phyloP scores from a whole-genome alignment of 257 asterid genomes.

The Apocynum venetum region DNA sequence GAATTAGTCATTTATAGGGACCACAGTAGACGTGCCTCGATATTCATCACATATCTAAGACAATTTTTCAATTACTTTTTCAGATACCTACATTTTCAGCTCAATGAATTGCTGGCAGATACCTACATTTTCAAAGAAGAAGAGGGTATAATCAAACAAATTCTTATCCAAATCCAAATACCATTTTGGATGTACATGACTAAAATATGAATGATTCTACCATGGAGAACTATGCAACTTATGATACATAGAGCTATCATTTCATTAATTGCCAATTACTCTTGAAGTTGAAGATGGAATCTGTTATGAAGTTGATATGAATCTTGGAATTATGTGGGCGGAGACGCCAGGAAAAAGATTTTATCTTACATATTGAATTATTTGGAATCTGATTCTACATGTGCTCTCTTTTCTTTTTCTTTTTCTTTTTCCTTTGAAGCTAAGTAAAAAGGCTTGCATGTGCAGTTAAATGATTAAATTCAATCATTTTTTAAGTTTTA shows the following conservation, averaged over 20 bases:
- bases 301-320: neutral
- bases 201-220: neutral
- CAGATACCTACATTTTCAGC: neutral
- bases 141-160: neutral
- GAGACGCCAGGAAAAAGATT: neutral
- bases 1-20: constrained; percentile 1
- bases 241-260: too few species aligned
- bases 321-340: neutral
- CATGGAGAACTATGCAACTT: neutral
- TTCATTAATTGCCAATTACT: neutral
- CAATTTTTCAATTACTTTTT: constrained; percentile 1
- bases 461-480: too few species aligned
- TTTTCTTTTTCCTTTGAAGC: too few species aligned
- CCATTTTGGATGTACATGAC: neutral
- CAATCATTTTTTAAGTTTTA: too few species aligned
- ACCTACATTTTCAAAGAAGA: neutral
- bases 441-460: too few species aligned
- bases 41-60: constrained; percentile 15
- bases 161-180: neutral
- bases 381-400: neutral
- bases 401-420: too few species aligned
- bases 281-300: neutral
- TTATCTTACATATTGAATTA: neutral
- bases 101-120: neutral
- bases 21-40: constrained; percentile 14